Conservation (phyloP, 2,329 filamentous ascomycete species). For the Geosmithia putterillii region DNA sequence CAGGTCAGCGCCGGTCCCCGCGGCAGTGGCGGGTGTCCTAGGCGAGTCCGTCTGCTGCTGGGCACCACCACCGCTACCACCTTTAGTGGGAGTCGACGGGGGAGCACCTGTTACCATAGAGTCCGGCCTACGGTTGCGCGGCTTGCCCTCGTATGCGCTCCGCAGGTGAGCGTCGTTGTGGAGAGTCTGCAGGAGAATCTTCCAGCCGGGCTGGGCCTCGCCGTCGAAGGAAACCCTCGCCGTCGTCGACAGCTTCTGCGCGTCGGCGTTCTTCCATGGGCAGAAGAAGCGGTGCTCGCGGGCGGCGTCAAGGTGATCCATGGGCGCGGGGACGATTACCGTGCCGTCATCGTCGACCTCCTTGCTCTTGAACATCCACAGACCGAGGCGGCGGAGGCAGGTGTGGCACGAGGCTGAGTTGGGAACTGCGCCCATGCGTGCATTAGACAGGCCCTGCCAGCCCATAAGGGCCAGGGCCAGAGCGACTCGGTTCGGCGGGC, state of each 20-base stretch:
- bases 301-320: slow-evolving; percentile 56
- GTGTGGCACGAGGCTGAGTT: slow-evolving; percentile 71
- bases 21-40: background rate
- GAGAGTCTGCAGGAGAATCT: slow-evolving; percentile 38
- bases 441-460: slow-evolving; percentile 55
- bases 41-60: background rate
- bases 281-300: slow-evolving; percentile 74
- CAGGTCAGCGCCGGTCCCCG: background rate
- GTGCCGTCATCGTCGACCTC: slow-evolving; percentile 42
- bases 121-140: background rate
- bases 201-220: slow-evolving; percentile 38
- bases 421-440: slow-evolving; percentile 45
- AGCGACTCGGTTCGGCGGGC: slow-evolving; percentile 45
- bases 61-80: too few species aligned
- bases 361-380: slow-evolving; percentile 88
- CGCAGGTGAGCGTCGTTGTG: slow-evolving; percentile 46
- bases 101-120: background rate
- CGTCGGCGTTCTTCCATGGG: slow-evolving; percentile 58
- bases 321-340: slow-evolving; percentile 45
- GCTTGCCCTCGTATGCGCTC: slow-evolving; percentile 13
- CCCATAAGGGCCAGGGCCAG: slow-evolving; percentile 60
- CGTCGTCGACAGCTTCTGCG: slow-evolving; percentile 35
- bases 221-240: slow-evolving; percentile 14
- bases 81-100: slow-evolving; percentile 1
- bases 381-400: slow-evolving; percentile 75